Conservation (phyloP, 495 filamentous ascomycete genomes). For the Penicillium diatomitis region DNA sequence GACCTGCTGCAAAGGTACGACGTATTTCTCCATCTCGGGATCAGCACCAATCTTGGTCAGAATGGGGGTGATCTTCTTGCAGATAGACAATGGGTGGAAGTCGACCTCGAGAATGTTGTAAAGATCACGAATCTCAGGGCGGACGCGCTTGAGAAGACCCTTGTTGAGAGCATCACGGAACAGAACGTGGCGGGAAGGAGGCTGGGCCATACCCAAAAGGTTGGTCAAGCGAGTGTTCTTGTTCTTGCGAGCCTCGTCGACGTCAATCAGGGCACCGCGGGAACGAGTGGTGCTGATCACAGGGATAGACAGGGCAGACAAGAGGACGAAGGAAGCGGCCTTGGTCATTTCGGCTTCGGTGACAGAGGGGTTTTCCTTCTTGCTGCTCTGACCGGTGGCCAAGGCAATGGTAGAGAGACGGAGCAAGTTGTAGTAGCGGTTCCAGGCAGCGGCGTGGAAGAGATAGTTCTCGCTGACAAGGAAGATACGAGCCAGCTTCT, state of each 20-base stretch:
- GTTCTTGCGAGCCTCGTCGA: constrained; percentile 95
- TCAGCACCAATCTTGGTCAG: constrained; percentile 88
- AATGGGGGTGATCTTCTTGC: constrained; percentile 97
- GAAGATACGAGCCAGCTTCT: constrained; percentile 97
- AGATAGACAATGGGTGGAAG: constrained; percentile 97
- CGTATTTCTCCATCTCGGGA: constrained; percentile 93
- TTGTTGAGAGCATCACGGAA: constrained; percentile 96
- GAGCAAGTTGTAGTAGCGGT: constrained; percentile 91
- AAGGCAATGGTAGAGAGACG: constrained; percentile 81
- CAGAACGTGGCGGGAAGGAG: constrained; percentile 79
- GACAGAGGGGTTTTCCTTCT: constrained; percentile 91
- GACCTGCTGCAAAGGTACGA: constrained; percentile 90
- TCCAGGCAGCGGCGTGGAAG: constrained; percentile 97
- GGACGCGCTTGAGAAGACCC: constrained; percentile 80
- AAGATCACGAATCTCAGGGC: constrained; percentile 87
- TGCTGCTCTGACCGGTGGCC: constrained; percentile 69
- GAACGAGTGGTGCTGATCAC: constrained; percentile 98
- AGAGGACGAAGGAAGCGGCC: constrained; percentile 90
- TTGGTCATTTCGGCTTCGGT: constrained; percentile 79
- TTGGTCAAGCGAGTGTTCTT: constrained; percentile 97
- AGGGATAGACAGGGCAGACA: constrained; percentile 90
- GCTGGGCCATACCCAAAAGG: constrained; percentile 81
- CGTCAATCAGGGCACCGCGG: constrained; percentile 87
- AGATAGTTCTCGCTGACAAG: constrained; percentile 98
- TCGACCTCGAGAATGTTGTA: constrained; percentile 99